Conservation (phyloP, 176 grass and related monocot species). For the Secale cereale region DNA sequence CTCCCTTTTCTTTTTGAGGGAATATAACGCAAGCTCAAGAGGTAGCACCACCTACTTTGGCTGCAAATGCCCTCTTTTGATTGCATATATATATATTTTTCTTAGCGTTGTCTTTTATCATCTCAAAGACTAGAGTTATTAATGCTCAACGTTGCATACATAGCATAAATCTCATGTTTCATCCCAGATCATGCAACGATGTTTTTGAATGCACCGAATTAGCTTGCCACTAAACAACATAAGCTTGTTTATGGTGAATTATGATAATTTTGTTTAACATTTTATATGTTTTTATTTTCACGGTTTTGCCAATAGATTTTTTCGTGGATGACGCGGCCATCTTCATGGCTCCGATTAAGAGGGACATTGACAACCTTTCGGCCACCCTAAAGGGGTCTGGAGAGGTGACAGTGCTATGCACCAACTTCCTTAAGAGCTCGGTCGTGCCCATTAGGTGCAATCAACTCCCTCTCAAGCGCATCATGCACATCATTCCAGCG, state of each 20-base stretch:
- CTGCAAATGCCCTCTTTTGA: not conserved
- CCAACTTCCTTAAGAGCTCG: too few species aligned
- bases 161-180: not conserved
- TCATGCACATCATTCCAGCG: too few species aligned
- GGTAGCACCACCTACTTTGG: too few species aligned
- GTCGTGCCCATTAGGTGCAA: too few species aligned
- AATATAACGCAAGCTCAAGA: too few species aligned
- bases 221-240: not conserved
- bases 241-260: not conserved
- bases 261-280: not conserved
- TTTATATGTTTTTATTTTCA: not conserved
- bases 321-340: too few species aligned
- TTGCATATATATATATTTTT: not conserved
- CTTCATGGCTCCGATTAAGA: too few species aligned
- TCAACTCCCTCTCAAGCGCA: too few species aligned
- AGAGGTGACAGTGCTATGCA: too few species aligned
- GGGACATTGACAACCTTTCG: too few species aligned
- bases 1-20: too few species aligned
- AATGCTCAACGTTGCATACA: not conserved
- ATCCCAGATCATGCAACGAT: not conserved
- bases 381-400: too few species aligned
- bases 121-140: not conserved
- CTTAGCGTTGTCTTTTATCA: not conserved
- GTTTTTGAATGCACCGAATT: not conserved
- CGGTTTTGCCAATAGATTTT: not conserved